A percentile compares a stretch with the other conserved stretches of the same genome.
These are phyloP conservation scores for Globisporangium nagaii DNA, from an alignment of 352 stramenopile genomes.

Conservation along the genomic window DNA sequence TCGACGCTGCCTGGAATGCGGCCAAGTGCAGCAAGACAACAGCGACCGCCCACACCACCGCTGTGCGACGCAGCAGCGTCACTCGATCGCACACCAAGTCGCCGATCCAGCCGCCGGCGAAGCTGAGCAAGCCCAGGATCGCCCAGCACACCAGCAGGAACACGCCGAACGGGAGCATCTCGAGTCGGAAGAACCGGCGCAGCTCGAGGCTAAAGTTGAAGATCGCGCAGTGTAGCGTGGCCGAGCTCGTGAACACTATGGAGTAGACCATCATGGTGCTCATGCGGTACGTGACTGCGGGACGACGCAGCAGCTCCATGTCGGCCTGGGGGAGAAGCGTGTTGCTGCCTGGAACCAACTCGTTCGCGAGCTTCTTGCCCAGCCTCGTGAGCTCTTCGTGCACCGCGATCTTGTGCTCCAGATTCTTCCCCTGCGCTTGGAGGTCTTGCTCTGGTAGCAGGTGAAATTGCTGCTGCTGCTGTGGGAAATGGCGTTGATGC, in stretches of 20 bases:
- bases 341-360: not conserved
- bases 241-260: constrained; percentile 50
- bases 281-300: constrained; percentile 18
- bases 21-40: constrained; percentile 39
- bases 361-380: constrained; percentile 2
- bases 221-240: constrained; percentile 52
- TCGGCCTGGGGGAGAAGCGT: constrained; percentile 4
- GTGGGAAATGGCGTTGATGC: not conserved
- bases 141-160: constrained; percentile 53
- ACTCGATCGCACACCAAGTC: constrained; percentile 44
- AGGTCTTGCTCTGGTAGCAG: constrained; percentile 1
- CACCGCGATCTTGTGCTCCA: constrained; percentile 20
- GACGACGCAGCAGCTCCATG: not conserved
- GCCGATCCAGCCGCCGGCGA: constrained; percentile 44
- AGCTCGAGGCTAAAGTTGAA: constrained; percentile 60
- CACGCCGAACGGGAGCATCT: constrained; percentile 46
- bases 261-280: constrained; percentile 27
- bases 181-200: constrained; percentile 36
- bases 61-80: constrained; percentile 27
- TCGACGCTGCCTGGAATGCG: constrained; percentile 18
- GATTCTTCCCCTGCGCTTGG: not conserved
- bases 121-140: constrained; percentile 44
- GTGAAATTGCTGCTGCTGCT: constrained; percentile 14
- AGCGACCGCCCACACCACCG: constrained; percentile 40
- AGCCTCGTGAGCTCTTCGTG: constrained; percentile 8